Evolutionary conservation across 768 basidiomycete genomes (phyloP), one percentile per base, ranked within the genome.

Genomic region (Naganishia randhawae): DNA sequence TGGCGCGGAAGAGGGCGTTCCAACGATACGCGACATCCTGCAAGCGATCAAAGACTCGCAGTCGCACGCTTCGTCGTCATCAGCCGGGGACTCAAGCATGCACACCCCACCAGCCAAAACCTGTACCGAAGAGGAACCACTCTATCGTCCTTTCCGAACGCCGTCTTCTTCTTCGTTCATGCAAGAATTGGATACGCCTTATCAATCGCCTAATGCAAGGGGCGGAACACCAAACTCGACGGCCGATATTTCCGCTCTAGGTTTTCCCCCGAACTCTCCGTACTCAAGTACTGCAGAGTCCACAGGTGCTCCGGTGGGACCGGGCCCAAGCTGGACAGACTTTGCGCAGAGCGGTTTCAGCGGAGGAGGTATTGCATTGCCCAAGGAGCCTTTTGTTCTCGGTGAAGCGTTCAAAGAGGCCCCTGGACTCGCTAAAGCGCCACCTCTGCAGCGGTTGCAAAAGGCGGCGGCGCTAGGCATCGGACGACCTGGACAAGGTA

Each of bases 381-480:
- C 39, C 2, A 33, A 61, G 45, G 25, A 48, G 25, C 57, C 57
- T 4, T 61, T 61, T 42, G 39, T 61, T 39, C 37, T 61, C 5
- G 57, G 57, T 22, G 57, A 61, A 13, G 57, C 57, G 39, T 61
- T 61, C 57, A 61, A 61, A 39, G 57, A 61, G 17, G 45, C 45
- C 3, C 45, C 45, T 17, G n/a, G 25, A 22, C 7, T 48, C 7
- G 16, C 45, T 3, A 48, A 48, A 48, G 16, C 45, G n/a, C 19
- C n/a, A 22, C 45, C 45, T 17, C 3, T 22, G 3, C 45, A 22
- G 19, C 19, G n/a, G 11, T 48, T 11, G 45, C 45, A 37, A 37
- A 35, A 13, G 7, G n/a, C 19, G 7, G 8, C 16, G 19, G 7
- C 37, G 10, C 22, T 61, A 25, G 57, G 57, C 27, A n/a, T 61